A percentile compares a stretch with the other conserved stretches of the same genome.
phyloP scores from a whole-genome alignment of 306 rosid species.

The Rosa chinensis region DNA sequence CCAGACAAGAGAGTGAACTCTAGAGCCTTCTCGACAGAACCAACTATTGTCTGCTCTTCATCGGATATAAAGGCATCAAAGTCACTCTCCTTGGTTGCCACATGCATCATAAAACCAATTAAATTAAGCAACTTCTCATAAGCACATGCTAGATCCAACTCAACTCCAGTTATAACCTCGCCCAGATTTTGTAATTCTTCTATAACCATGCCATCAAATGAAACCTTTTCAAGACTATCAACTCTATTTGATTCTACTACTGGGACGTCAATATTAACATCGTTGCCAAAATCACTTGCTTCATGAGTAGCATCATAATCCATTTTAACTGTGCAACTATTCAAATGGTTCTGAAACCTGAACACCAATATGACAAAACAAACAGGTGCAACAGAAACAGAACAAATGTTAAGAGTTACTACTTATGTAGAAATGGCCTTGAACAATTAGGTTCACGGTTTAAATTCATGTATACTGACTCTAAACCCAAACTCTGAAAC shows the following conservation, averaged over 20 bases:
- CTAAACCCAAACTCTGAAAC: neutral
- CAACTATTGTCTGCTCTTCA: conserved; percentile 36
- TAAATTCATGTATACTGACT: neutral
- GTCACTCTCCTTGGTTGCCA: conserved; percentile 61
- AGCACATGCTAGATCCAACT: conserved; percentile 56
- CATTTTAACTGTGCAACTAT: conserved; percentile 34
- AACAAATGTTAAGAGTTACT: neutral
- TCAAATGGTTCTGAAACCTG: conserved; percentile 29
- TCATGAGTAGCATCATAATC: conserved; percentile 37
- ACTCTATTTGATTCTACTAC: conserved; percentile 26
- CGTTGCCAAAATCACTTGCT: conserved; percentile 26
- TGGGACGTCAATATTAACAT: conserved; percentile 15
- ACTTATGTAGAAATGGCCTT: neutral
- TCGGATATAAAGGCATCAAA: conserved; percentile 49
- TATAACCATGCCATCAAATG: conserved; percentile 26
- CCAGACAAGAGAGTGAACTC: conserved; percentile 69
- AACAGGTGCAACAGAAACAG: neutral
- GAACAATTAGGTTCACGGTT: neutral
- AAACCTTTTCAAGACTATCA: conserved; percentile 28
- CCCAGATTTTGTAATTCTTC: conserved; percentile 36
- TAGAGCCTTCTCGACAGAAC: conserved; percentile 45
- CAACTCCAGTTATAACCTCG: conserved; percentile 42
- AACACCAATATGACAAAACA: conserved; percentile 22
- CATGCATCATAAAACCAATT: conserved; percentile 62
- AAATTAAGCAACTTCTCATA: conserved; percentile 79